Percentiles rank a stretch among this genome's conserved stretches.
These are phyloP conservation scores for Kluyveromyces nonfermentans DNA, from an alignment of 805 yeast species.

Conservation along the genomic window DNA sequence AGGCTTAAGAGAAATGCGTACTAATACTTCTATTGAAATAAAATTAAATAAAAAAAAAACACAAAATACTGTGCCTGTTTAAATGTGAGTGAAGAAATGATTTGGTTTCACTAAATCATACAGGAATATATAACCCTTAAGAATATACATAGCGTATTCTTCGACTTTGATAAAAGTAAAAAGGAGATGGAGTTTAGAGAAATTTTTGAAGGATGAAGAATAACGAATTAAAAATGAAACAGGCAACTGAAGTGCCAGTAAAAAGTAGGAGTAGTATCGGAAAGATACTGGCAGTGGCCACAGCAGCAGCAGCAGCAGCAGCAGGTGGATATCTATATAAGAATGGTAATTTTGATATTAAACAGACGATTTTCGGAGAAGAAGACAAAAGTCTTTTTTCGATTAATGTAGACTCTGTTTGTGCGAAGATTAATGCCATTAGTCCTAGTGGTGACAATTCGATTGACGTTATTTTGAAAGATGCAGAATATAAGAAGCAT, in stretches of 20 bases:
- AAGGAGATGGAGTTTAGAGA: too few relatives aligned
- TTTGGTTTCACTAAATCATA: too few relatives aligned
- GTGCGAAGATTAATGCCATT: conserved; percentile 16
- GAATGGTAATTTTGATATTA: neutral
- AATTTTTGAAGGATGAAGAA: too few relatives aligned
- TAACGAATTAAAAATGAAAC: neutral
- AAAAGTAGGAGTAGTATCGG: neutral
- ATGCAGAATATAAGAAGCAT: conserved; percentile 28
- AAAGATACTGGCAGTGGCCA: neutral
- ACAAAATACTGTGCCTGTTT: too few relatives aligned
- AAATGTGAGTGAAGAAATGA: too few relatives aligned
- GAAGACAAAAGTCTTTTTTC: neutral
- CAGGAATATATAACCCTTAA: too few relatives aligned
- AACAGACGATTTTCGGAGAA: neutral
- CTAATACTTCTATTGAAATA: too few relatives aligned
- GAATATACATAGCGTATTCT: too few relatives aligned
- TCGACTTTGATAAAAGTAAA: too few relatives aligned
- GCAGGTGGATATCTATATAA: neutral
- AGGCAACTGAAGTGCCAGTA: neutral
- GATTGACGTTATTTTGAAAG: conserved; percentile 21
- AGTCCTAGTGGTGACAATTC: conserved; percentile 18
- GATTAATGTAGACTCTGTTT: conserved; percentile 5
- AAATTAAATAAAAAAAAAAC: too few relatives aligned
- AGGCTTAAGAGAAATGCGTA: too few relatives aligned
- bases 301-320: neutral